Evolutionary conservation across 2,329 filamentous ascomycete species (phyloP).

Genomic region (Sclerotinia spermophila): DNA sequence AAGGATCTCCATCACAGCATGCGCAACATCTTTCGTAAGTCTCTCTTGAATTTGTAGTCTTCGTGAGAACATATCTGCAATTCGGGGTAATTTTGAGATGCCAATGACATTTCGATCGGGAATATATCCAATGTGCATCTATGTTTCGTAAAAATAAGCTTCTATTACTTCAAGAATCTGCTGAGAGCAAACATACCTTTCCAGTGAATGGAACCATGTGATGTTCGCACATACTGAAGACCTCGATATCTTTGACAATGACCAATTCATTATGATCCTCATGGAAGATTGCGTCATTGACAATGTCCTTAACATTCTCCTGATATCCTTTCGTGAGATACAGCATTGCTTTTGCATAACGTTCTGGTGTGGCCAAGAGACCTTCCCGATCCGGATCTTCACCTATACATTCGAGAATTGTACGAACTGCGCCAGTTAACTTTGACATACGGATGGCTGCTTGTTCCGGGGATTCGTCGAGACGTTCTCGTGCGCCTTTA

Average conservation of each 20-base stretch:
- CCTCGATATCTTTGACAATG: conserved; percentile 95
- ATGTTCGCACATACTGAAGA: conserved; percentile 93
- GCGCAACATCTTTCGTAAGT: conserved; percentile 90
- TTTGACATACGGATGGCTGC: conserved; percentile 51
- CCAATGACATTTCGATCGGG: conserved; percentile 88
- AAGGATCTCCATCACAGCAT: conserved; percentile 88
- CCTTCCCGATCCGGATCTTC: conserved; percentile 65
- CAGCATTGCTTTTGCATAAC: conserved; percentile 93
- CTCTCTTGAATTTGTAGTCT: conserved; percentile 94
- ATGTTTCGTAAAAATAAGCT: conserved; percentile 21
- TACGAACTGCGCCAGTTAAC: conserved; percentile 60
- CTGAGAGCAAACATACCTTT: conserved; percentile 57
- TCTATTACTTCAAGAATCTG: not conserved
- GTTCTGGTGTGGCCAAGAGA: conserved; percentile 66
- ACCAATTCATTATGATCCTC: conserved; percentile 97
- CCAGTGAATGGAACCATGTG: conserved; percentile 95
- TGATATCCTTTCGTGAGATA: conserved; percentile 97
- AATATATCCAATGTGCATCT: conserved; percentile 99
- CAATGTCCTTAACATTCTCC: conserved; percentile 85
- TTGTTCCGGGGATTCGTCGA: conserved; percentile 54
- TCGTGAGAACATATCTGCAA: conserved; percentile 95
- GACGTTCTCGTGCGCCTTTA: conserved; percentile 59
- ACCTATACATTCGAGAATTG: conserved; percentile 65
- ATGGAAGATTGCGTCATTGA: conserved; percentile 92
- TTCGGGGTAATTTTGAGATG: conserved; percentile 89